Conservation (phyloP, 169 alveolate genomes). For the Eimeria sp. region DNA sequence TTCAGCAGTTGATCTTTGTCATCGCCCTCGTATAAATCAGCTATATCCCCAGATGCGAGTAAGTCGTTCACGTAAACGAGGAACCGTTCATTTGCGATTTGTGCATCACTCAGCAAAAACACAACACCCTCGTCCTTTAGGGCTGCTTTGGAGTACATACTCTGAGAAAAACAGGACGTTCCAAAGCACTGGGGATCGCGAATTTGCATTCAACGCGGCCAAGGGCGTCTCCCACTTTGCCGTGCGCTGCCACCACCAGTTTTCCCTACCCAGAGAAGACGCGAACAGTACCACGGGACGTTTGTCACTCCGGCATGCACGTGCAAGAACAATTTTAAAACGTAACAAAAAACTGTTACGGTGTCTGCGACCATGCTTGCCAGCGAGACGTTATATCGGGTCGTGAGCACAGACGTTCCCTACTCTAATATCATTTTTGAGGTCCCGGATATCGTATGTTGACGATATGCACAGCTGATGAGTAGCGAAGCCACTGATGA, state of each 20-base stretch:
- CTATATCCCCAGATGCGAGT: slow-evolving; percentile 96
- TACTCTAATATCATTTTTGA: slow-evolving; percentile 94
- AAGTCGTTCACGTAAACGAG: slow-evolving; percentile 96
- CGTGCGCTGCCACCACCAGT: background rate
- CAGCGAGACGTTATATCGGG: background rate
- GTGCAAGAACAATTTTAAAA: background rate
- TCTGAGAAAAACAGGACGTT: background rate
- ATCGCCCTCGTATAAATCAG: slow-evolving; percentile 95
- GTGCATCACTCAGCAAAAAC: slow-evolving; percentile 96
- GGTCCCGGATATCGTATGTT: slow-evolving; percentile 95
- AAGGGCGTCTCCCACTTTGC: background rate
- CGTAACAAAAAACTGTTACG: background rate
- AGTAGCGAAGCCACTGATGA: slow-evolving; percentile 93
- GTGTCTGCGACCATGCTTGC: background rate
- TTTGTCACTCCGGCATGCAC: background rate
- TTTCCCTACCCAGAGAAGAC: background rate
- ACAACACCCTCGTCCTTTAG: slow-evolving; percentile 95
- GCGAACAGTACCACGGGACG: background rate
- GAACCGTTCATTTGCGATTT: slow-evolving; percentile 95
- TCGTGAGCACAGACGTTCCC: background rate
- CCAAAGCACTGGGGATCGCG: background rate
- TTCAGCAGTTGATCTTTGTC: slow-evolving; percentile 95
- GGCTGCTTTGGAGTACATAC: slow-evolving; percentile 87
- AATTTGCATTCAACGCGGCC: background rate
- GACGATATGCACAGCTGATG: slow-evolving; percentile 90